phyloP scores from a whole-genome alignment of 331 rosid species.

The Telfairia occidentalis region DNA sequence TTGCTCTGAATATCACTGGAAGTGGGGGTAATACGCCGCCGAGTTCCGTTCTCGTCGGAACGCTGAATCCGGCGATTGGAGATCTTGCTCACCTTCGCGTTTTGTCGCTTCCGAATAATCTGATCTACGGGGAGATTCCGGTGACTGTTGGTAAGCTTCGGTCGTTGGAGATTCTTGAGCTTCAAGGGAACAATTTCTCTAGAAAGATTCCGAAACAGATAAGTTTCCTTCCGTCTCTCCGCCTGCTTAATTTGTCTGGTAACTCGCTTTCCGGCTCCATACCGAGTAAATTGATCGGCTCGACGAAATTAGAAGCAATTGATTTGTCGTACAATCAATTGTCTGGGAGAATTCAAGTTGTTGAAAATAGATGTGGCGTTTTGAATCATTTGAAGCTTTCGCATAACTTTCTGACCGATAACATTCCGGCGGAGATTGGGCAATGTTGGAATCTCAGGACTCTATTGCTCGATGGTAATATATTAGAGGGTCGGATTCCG shows the following conservation, averaged over 20 bases:
- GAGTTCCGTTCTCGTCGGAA: constrained; percentile 24
- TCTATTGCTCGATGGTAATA: constrained; percentile 47
- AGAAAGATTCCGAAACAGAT: constrained; percentile 33
- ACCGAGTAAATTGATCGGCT: constrained; percentile 28
- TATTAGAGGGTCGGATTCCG: constrained; percentile 29
- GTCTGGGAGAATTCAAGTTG: constrained; percentile 26
- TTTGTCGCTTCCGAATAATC: constrained; percentile 27
- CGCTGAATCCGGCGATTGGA: constrained; percentile 29
- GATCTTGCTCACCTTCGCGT: constrained; percentile 24
- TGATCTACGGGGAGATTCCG: constrained; percentile 9
- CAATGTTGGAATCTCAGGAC: constrained; percentile 39
- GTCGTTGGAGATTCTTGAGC: constrained; percentile 30
- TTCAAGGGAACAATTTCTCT: constrained; percentile 51
- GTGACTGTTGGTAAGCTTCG: constrained; percentile 4
- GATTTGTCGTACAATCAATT: constrained; percentile 52
- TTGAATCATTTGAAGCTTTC: constrained; percentile 44
- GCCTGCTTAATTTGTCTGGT: constrained; percentile 37
- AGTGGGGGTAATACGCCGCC: constrained; percentile 2
- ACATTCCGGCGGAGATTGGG: constrained; percentile 39
- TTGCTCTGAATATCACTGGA: constrained; percentile 18
- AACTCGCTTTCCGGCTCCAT: constrained; percentile 36
- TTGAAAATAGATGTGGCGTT: constrained; percentile 17
- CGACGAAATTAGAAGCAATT: constrained; percentile 21
- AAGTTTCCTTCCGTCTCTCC: constrained; percentile 28
- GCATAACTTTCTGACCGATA: constrained; percentile 32